Conservation (phyloP, 768 basidiomycete species). For the Dendrothele bispora region DNA sequence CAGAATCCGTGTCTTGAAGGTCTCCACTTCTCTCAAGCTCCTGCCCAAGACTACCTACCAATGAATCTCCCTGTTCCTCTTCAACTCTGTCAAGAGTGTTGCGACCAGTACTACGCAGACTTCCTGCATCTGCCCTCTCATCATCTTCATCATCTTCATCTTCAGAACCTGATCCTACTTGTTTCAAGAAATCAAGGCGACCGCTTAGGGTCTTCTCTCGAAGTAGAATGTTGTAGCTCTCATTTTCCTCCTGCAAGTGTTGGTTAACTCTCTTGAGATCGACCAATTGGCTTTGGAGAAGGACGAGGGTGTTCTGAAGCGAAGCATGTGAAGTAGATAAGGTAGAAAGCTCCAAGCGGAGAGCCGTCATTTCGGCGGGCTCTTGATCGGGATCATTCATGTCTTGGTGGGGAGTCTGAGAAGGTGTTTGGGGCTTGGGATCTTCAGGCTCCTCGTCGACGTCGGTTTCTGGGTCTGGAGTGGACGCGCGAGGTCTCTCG, state of each 20-base stretch:
- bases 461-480: conserved; percentile 31
- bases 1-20: conserved; percentile 34
- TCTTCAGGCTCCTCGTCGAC: conserved; percentile 8
- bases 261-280: conserved; percentile 89
- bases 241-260: conserved; percentile 92
- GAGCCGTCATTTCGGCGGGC: conserved; percentile 84
- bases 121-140: conserved; percentile 47
- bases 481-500: conserved; percentile 42
- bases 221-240: conserved; percentile 92
- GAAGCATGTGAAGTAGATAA: conserved; percentile 84
- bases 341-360: conserved; percentile 82
- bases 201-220: conserved; percentile 90
- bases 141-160: conserved; percentile 43
- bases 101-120: conserved; percentile 54
- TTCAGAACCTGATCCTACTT: conserved; percentile 55
- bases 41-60: conserved; percentile 21
- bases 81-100: conserved; percentile 66
- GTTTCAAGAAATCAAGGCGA: conserved; percentile 74
- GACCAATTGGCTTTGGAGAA: conserved; percentile 79
- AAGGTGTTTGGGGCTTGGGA: conserved; percentile 18
- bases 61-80: conserved; percentile 35
- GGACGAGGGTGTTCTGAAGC: conserved; percentile 79
- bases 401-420: conserved; percentile 41
- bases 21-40: conserved; percentile 39
- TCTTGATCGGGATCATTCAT: conserved; percentile 68